Conservation (phyloP, 1,139 yeast genomes). For the Candida glucosophila region DNA sequence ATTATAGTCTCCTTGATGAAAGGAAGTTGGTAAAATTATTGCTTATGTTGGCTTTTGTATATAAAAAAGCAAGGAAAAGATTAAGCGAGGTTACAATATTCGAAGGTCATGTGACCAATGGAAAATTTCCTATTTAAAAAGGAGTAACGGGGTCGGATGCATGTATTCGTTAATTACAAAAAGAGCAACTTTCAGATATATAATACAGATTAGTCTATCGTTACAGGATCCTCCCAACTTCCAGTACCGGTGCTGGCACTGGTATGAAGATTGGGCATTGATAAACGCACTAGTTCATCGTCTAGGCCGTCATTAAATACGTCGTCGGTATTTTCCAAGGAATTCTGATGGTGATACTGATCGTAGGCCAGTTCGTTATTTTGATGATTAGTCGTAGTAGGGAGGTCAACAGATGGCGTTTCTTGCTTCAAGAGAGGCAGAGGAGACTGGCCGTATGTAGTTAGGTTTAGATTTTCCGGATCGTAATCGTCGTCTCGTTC, state of each 20-base stretch:
- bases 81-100: no score
- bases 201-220: constrained; percentile 20
- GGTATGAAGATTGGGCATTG: constrained; percentile 3
- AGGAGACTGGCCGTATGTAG: not conserved
- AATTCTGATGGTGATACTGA: constrained; percentile 1
- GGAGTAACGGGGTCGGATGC: no score
- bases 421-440: not conserved
- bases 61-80: no score
- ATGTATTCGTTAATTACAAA: no score
- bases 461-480: constrained; percentile 3
- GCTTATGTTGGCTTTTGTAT: no score
- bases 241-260: constrained; percentile 26
- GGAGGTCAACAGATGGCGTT: not conserved
- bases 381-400: not conserved
- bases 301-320: constrained; percentile 17
- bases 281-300: constrained; percentile 9
- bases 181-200: no score
- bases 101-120: no score
- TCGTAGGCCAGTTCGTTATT: no score
- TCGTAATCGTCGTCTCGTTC: constrained; percentile 10
- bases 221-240: constrained; percentile 33
- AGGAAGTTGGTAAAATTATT: no score
- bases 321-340: constrained; percentile 7
- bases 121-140: not conserved
- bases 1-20: no score